Percentiles rank a stretch among this genome's conserved stretches.
phyloP scores from a whole-genome alignment of 352 stramenopile genomes.

The Pythium volutum region DNA sequence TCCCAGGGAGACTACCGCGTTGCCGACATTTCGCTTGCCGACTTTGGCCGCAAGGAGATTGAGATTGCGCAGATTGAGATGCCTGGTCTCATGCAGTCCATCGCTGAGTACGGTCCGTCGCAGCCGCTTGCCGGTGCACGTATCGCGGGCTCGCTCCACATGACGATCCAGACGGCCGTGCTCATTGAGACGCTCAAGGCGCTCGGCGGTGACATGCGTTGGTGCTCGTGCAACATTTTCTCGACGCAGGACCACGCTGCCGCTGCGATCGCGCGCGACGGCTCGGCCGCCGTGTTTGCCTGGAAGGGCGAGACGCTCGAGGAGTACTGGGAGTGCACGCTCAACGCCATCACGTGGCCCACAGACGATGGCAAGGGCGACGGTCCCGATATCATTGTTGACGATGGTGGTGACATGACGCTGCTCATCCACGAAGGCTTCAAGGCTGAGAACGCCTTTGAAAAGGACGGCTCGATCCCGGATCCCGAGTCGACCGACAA shows the following conservation, averaged over 20 bases:
- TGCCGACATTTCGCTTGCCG: slow-evolving; percentile 97
- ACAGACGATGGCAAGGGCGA: slow-evolving; percentile 96
- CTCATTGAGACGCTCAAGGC: slow-evolving; percentile 98
- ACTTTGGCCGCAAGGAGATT: slow-evolving; percentile 99
- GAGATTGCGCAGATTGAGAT: slow-evolving; percentile 98
- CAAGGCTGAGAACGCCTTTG: slow-evolving; percentile 96
- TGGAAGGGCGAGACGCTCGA: slow-evolving; percentile 99
- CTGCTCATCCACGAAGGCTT: slow-evolving; percentile 98
- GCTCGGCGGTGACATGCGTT: slow-evolving; percentile 96
- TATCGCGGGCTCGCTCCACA: slow-evolving; percentile 97
- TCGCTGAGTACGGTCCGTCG: slow-evolving; percentile 86
- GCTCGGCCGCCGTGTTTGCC: slow-evolving; percentile 95
- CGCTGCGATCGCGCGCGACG: slow-evolving; percentile 95
- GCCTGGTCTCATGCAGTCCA: slow-evolving; percentile 97
- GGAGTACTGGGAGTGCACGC: slow-evolving; percentile 99
- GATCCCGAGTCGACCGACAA: slow-evolving; percentile 95
- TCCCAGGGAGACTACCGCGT: slow-evolving; percentile 82
- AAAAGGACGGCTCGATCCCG: slow-evolving; percentile 92
- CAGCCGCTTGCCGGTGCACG: slow-evolving; percentile 90
- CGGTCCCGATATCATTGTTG: slow-evolving; percentile 97
- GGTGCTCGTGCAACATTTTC: slow-evolving; percentile 99
- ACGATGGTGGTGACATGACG: slow-evolving; percentile 99
- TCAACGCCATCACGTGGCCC: slow-evolving; percentile 96
- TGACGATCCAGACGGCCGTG: slow-evolving; percentile 99
- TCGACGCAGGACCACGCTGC: slow-evolving; percentile 98